Base-by-base conservation (phyloP, 2,329 filamentous ascomycete genomes). In the Pestalotiopsis sp. region DNA sequence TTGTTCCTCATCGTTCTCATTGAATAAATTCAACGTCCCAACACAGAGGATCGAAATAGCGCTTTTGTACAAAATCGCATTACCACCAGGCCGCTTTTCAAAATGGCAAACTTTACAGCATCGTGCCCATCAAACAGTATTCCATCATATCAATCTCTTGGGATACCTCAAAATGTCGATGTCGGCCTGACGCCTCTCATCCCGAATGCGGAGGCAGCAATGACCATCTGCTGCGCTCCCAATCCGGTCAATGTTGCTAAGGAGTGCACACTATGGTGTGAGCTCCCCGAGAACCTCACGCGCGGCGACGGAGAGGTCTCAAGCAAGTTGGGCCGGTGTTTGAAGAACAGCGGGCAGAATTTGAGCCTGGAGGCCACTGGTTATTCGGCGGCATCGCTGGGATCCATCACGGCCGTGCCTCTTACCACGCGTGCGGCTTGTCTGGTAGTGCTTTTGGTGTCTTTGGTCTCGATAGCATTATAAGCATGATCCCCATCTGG, bases 191-290 rank as follows among this genome's bases (percentile, higher is more conserved):
- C 61, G 1, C 61, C 61, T 6, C 25, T 13, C 27, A 64, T 14
- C n/a, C 31, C 14, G 17, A 36, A 64, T 17, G 41, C 31, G 11
- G 23, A 20, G 36, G 61, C 23, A 41, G 61, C 27, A 25, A 64
- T 64, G 61, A 6, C n/a, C 20, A 64, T 7, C 17, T 64, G 61
- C 61, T 64, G 61, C 61, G 25, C 61, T 13, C 61, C 61, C 1
- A 38, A 64, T 17, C 61, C 61, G 17, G 61, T 64, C 31, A 23
- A 41, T 13, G 4, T 64, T 36, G 61, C 31, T 7, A 14, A 64
- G 17, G 12, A 41, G 11, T 64, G 61, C 36, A 64, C 61, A 23
- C 61, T 64, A 36, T 64, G 61, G 61, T 64, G 61, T 13, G 36
- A 38, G n/a, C 31, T 64, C 20, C 61, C 61, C 7, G 13, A 27